Percentiles rank a stretch among this genome's conserved stretches.
phyloP scores from a whole-genome alignment of 306 rosid genomes.

The Vigna nakashimae region DNA sequence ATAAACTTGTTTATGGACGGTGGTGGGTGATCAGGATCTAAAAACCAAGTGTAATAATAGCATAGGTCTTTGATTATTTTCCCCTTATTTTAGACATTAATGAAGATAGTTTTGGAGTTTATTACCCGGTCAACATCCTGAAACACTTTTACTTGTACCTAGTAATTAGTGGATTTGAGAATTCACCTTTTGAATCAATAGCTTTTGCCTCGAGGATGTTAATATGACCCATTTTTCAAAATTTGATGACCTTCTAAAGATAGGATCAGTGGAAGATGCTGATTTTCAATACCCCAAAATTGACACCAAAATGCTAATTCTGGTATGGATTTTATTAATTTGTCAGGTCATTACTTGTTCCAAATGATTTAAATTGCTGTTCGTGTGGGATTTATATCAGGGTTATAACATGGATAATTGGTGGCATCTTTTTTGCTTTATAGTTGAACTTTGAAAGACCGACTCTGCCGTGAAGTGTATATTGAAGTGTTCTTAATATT shows the following conservation, averaged over 20 bases:
- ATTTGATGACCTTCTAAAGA: background rate
- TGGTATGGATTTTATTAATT: background rate
- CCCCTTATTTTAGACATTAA: constrained; percentile 33
- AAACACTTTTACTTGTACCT: constrained; percentile 34
- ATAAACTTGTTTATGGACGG: constrained; percentile 32
- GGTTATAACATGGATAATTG: background rate
- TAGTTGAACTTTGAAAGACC: too few species aligned
- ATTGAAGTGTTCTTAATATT: too few species aligned
- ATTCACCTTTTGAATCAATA: constrained; percentile 27
- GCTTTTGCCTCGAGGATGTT: background rate
- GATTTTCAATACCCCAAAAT: background rate
- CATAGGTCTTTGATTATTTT: constrained; percentile 27
- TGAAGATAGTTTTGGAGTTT: constrained; percentile 44
- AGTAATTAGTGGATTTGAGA: constrained; percentile 36
- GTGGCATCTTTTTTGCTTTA: background rate
- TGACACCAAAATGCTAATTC: background rate
- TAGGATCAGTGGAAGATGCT: background rate
- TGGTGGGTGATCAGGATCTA: constrained; percentile 33
- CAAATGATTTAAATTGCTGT: background rate
- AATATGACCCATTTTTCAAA: background rate
- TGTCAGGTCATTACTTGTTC: background rate
- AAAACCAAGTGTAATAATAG: constrained; percentile 45
- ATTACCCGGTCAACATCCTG: constrained; percentile 28
- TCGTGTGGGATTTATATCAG: background rate
- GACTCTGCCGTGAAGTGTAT: too few species aligned